phyloP scores from a whole-genome alignment of 345 rosid species.

The Citrus australasica region DNA sequence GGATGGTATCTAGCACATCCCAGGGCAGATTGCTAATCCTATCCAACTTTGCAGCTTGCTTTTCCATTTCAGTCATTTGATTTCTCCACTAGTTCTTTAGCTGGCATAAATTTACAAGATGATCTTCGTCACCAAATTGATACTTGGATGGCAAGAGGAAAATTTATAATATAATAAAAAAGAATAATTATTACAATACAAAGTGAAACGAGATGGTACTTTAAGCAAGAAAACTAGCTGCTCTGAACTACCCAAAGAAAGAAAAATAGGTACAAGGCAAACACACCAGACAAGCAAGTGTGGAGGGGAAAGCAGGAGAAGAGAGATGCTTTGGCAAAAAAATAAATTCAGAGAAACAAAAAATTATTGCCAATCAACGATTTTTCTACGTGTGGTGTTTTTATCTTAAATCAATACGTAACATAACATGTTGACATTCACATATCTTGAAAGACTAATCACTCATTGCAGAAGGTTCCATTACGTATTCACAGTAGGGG shows the following conservation, averaged over 20 bases:
- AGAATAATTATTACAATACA: not conserved
- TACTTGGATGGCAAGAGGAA: not conserved
- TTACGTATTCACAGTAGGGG: not conserved
- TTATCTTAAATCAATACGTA: not conserved
- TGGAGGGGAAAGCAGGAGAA: not conserved
- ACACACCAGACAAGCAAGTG: not conserved
- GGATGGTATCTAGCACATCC: conserved; percentile 29
- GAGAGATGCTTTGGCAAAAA: not conserved
- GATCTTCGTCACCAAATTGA: not conserved
- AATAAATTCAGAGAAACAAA: not conserved
- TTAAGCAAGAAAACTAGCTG: not conserved
- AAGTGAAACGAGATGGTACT: not conserved
- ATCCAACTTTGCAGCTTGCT: conserved; percentile 16
- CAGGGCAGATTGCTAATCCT: conserved; percentile 26
- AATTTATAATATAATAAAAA: not conserved
- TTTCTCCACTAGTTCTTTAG: not conserved
- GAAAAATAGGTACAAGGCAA: not conserved
- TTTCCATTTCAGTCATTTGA: conserved; percentile 3
- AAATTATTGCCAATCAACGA: not conserved
- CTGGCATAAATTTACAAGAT: not conserved
- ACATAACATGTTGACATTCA: not conserved
- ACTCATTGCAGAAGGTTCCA: not conserved
- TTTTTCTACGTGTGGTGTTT: not conserved
- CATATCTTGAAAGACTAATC: not conserved
- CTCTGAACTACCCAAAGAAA: not conserved